Base-by-base conservation (phyloP, 176 grass and related monocot species). In the Dactylis glomerata region DNA sequence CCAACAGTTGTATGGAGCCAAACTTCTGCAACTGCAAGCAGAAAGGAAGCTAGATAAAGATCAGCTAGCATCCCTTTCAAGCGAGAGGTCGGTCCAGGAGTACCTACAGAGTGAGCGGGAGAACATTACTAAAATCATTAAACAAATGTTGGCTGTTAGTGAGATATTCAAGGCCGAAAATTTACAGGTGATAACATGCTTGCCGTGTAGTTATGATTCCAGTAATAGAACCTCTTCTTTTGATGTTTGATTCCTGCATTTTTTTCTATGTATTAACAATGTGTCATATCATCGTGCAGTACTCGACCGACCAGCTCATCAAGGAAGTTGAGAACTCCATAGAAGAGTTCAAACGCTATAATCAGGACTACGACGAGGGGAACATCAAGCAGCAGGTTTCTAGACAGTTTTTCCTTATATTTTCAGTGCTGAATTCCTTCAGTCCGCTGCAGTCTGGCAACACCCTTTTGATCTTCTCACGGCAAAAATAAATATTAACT, bases 131-230 rank as follows among this genome's bases (percentile, higher is more conserved):
- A 68, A 84, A 62, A 94, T 99, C 62, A 89, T 95, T 86, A 99
- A 91, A 79, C 96, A 99, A 87, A 99, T 99, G 96, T 26, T 99
- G 75, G 96, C 89, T 71, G 83, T 99, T 50, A 84, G 89, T 69
- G 96, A 96, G 55, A 91, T 99, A 87, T 96, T 99, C 88, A 92
- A 96, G 79, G 91, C 83, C 19, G 93, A 99, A 92, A 92, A 96
- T 86, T 87, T 99, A 69, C 93, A 99, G 96, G 96, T 92, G 87
- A 77, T 12, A 47, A 54, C 33, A 80, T 44, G 30, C 16, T 16
- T 86, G 3, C 10, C 8, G 3, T 75, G 82, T 75, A n/a, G 24
- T 55, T 72, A 12, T 82, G 31, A 50, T 15, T 70, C 9, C 0
- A 13, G 31, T 80, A 61, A 66, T 77, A 32, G 38, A 61, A 74